Conservation (phyloP, 1,284 basidiomycete genomes). For the Melampsora occidentalis region DNA sequence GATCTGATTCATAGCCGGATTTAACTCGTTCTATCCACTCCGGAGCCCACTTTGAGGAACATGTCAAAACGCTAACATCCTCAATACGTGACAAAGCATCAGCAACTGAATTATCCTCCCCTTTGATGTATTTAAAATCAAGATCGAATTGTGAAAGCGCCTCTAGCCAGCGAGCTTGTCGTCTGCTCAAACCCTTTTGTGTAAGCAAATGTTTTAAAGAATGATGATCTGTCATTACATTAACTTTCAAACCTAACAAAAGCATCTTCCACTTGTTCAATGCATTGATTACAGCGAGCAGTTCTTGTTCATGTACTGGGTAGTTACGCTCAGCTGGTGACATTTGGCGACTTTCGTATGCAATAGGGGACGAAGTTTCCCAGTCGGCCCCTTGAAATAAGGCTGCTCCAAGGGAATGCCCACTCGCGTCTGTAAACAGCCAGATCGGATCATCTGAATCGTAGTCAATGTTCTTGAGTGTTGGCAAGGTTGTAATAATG, state of each 20-base stretch:
- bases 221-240: background rate
- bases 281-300: too few relatives aligned
- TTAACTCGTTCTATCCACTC: too few relatives aligned
- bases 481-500: too few relatives aligned
- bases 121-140: background rate
- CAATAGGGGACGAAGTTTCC: conserved; percentile 18
- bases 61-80: background rate
- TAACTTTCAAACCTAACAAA: conserved; percentile 46
- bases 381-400: conserved; percentile 31
- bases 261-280: background rate
- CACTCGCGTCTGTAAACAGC: too few relatives aligned
- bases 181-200: background rate
- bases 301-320: too few relatives aligned
- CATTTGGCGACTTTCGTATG: conserved; percentile 38
- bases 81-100: too few relatives aligned
- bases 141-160: background rate
- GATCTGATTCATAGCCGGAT: too few relatives aligned
- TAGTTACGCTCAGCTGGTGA: background rate
- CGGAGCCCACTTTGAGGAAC: too few relatives aligned
- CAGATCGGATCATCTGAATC: too few relatives aligned
- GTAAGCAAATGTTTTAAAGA: background rate
- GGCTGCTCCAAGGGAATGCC: conserved; percentile 22
- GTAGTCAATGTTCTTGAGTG: too few relatives aligned
- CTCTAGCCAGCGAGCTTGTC: background rate
- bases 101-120: background rate